Evolutionary conservation across 2,329 filamentous ascomycete species (phyloP).

Genomic region (Parasarocladium wereldwijsianum): DNA sequence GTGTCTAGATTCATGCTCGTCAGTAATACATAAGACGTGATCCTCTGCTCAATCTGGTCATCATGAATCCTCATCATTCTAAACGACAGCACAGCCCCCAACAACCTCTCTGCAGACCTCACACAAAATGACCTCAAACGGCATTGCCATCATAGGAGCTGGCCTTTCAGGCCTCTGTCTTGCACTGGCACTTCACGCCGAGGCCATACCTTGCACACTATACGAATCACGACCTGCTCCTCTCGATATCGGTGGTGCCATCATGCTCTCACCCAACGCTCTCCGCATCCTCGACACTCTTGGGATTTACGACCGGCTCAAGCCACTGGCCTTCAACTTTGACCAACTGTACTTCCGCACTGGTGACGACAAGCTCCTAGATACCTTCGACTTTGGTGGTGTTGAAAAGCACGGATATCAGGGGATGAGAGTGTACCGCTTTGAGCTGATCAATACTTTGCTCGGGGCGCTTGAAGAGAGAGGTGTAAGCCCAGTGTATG

Average conservation of each 20-base stretch:
- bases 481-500: constrained; percentile 27
- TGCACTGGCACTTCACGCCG: constrained; percentile 35
- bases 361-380: constrained; percentile 14
- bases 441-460: constrained; percentile 34
- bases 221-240: constrained; percentile 33
- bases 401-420: constrained; percentile 33
- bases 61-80: no score
- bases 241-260: constrained; percentile 34
- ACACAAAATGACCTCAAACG: constrained; percentile 5
- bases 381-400: constrained; percentile 32
- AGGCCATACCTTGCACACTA: constrained; percentile 31
- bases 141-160: constrained; percentile 17
- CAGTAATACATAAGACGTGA: no score
- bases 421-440: constrained; percentile 37
- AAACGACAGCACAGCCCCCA: no score
- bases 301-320: constrained; percentile 30
- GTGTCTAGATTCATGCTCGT: no score
- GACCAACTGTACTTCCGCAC: constrained; percentile 31
- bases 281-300: constrained; percentile 36
- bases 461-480: constrained; percentile 22
- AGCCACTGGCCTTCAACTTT: constrained; percentile 32
- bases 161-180: constrained; percentile 35
- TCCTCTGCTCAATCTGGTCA: no score
- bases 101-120: constrained; percentile 8
- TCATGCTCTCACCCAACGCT: constrained; percentile 46